Conservation (phyloP, 176 grass and related monocot genomes). For the Rhipidocladum racemiflorum region DNA sequence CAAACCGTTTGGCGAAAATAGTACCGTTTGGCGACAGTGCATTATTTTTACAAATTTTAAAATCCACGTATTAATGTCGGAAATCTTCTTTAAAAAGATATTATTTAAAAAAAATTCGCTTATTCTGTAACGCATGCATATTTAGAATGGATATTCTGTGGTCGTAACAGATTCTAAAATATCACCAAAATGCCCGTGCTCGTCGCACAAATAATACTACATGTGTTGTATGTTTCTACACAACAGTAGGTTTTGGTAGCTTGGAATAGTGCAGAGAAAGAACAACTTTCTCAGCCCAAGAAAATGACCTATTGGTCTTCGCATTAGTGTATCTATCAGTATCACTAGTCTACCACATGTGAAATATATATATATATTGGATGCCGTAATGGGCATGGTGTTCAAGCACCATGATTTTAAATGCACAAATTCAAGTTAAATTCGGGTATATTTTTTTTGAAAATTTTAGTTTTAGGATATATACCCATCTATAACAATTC, state of each 20-base stretch:
- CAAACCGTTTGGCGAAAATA: too few relatives aligned
- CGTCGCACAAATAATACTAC: neutral
- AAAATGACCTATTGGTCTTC: neutral
- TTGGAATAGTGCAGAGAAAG: neutral
- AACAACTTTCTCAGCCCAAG: neutral
- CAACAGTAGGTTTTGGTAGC: neutral
- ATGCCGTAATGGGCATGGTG: too few relatives aligned
- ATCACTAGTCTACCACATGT: slow-evolving; percentile 34
- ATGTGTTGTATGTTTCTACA: neutral
- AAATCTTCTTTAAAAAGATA: too few relatives aligned
- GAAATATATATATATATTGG: neutral
- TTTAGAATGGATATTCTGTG: neutral
- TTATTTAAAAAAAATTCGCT: too few relatives aligned
- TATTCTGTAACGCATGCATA: neutral
- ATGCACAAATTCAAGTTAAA: too few relatives aligned
- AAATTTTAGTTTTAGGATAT: too few relatives aligned
- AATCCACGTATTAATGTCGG: too few relatives aligned
- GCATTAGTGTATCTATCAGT: slow-evolving; percentile 10
- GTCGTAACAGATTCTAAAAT: neutral
- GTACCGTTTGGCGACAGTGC: too few relatives aligned
- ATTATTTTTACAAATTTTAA: too few relatives aligned
- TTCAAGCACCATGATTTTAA: too few relatives aligned
- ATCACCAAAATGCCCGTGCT: neutral
- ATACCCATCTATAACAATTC: too few relatives aligned
- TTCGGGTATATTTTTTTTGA: too few relatives aligned